Evolutionary conservation across 2,329 filamentous ascomycete genomes (phyloP).

Genomic region (Nothopassalora personata): DNA sequence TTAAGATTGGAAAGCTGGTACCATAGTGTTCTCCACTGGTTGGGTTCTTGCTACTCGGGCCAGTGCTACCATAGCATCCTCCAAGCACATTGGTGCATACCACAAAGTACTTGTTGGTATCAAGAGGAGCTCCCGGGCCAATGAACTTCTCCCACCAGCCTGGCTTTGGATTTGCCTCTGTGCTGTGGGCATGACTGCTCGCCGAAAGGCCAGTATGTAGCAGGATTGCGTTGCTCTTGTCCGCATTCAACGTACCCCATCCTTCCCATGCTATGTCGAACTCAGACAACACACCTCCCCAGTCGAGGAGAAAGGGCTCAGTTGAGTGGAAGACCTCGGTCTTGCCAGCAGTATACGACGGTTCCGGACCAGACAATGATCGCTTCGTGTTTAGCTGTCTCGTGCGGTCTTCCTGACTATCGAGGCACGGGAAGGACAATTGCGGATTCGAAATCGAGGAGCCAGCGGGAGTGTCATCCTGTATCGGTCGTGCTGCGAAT

Average conservation of each 20-base stretch:
- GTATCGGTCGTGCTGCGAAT: constrained; percentile 19
- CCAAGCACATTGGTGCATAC: constrained; percentile 97
- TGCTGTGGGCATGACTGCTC: constrained; percentile 95
- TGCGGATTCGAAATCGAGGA: constrained; percentile 65
- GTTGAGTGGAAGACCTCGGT: constrained; percentile 70
- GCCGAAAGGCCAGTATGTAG: constrained; percentile 91
- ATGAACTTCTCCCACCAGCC: constrained; percentile 99
- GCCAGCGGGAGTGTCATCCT: constrained; percentile 24
- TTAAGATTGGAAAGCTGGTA: constrained; percentile 90
- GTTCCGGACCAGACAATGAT: constrained; percentile 72
- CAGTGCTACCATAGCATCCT: constrained; percentile 92
- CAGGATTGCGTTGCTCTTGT: constrained; percentile 82
- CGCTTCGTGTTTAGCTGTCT: constrained; percentile 65
- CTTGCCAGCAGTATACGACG: constrained; percentile 86
- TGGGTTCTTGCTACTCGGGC: constrained; percentile 81
- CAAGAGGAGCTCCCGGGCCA: constrained; percentile 74
- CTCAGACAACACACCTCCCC: constrained; percentile 84
- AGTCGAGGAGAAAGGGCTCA: constrained; percentile 77
- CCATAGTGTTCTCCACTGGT: constrained; percentile 84
- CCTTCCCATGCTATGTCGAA: constrained; percentile 91
- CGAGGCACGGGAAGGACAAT: constrained; percentile 84
- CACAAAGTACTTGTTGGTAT: constrained; percentile 87
- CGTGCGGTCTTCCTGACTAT: constrained; percentile 69
- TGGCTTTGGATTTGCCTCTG: constrained; percentile 74
- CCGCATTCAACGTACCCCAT: constrained; percentile 75